Percentiles rank a stretch among this genome's conserved stretches.
These are phyloP conservation scores for Talaromyces stipitatus DNA, from an alignment of 495 filamentous ascomycete species.

Conservation along the genomic window DNA sequence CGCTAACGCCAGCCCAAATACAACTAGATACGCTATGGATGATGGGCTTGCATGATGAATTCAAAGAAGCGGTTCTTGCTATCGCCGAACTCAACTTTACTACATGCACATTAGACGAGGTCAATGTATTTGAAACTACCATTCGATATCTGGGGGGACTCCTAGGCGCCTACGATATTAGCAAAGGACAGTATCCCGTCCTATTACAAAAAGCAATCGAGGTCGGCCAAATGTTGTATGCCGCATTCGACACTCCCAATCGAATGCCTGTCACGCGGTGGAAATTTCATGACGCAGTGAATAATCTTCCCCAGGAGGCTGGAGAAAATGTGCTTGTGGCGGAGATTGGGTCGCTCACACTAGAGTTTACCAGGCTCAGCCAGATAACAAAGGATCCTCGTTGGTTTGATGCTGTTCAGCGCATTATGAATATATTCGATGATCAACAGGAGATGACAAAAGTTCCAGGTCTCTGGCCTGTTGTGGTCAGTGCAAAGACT, in stretches of 20 bases:
- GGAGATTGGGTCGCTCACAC: slow-evolving; percentile 75
- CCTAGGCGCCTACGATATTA: slow-evolving; percentile 43
- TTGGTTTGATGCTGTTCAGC: slow-evolving; percentile 88
- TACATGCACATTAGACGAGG: slow-evolving; percentile 28
- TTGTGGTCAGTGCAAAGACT: neutral
- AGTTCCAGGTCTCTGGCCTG: slow-evolving; percentile 61
- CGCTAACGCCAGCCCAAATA: no score
- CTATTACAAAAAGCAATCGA: slow-evolving; percentile 26
- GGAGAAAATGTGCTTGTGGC: slow-evolving; percentile 42
- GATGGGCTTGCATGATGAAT: slow-evolving; percentile 73
- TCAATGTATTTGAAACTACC: slow-evolving; percentile 37
- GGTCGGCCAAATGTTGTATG: slow-evolving; percentile 29
- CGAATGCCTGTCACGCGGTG: slow-evolving; percentile 20
- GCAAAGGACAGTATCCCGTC: slow-evolving; percentile 21
- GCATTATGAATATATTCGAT: slow-evolving; percentile 76
- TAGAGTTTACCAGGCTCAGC: slow-evolving; percentile 90
- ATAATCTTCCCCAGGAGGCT: neutral
- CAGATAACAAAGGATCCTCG: slow-evolving; percentile 80
- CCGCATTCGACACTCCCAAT: slow-evolving; percentile 31
- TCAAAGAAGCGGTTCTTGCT: slow-evolving; percentile 62
- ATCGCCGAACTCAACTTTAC: slow-evolving; percentile 70
- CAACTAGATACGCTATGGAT: slow-evolving; percentile 80
- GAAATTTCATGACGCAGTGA: neutral
- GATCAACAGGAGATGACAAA: slow-evolving; percentile 59
- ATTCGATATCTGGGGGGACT: slow-evolving; percentile 46